Conservation (phyloP, 495 filamentous ascomycete species). For the Usnea hakonensis region DNA sequence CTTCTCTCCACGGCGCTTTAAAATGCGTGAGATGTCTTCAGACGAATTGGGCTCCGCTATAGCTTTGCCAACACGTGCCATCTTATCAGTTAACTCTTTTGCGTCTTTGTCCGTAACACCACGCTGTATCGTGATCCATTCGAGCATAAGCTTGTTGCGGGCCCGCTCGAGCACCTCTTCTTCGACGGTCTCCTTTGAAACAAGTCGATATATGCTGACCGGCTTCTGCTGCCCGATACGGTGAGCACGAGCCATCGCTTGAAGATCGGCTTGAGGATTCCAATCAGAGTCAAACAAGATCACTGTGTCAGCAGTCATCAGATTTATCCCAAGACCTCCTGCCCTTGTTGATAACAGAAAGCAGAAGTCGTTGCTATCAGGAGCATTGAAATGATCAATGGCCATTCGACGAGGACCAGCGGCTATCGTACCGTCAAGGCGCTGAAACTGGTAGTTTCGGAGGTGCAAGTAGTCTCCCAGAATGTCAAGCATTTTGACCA, state of each 20-base stretch:
- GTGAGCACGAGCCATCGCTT: slow-evolving; percentile 97
- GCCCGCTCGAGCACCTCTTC: slow-evolving; percentile 95
- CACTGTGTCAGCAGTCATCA: slow-evolving; percentile 98
- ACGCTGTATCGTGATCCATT: slow-evolving; percentile 94
- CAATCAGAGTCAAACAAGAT: slow-evolving; percentile 98
- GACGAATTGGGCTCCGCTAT: slow-evolving; percentile 70
- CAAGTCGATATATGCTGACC: slow-evolving; percentile 89
- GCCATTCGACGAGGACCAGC: slow-evolving; percentile 76
- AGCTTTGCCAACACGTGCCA: slow-evolving; percentile 42
- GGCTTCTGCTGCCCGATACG: slow-evolving; percentile 94
- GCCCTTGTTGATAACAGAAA: slow-evolving; percentile 93
- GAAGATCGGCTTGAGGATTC: slow-evolving; percentile 97
- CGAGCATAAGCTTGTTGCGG: slow-evolving; percentile 96
- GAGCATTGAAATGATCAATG: slow-evolving; percentile 96
- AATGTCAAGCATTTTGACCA: slow-evolving; percentile 98
- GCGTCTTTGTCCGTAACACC: slow-evolving; percentile 86
- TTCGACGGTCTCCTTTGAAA: slow-evolving; percentile 96
- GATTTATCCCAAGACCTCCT: slow-evolving; percentile 92
- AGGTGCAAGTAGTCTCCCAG: slow-evolving; percentile 85
- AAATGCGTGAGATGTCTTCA: slow-evolving; percentile 85
- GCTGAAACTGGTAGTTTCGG: slow-evolving; percentile 84
- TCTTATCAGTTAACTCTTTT: slow-evolving; percentile 61
- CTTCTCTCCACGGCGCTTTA: slow-evolving; percentile 87
- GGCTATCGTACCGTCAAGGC: slow-evolving; percentile 90
- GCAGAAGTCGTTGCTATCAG: slow-evolving; percentile 88